These are phyloP conservation scores for Podospora australis DNA, from an alignment of 495 filamentous ascomycete genomes.

Conservation along the genomic window DNA sequence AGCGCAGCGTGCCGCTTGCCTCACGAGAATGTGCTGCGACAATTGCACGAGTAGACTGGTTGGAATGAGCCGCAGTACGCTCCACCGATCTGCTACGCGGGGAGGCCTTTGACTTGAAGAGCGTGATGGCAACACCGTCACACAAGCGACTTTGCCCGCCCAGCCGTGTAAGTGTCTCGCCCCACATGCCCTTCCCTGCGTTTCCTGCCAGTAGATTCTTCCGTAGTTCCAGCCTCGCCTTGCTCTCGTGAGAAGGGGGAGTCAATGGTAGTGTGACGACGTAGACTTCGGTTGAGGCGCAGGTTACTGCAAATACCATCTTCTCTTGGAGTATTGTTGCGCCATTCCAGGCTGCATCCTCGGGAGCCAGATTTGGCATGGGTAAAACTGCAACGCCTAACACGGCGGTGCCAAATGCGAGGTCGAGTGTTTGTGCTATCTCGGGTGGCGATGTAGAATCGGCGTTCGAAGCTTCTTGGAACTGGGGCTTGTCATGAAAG, in stretches of 20 bases:
- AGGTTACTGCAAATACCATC: slow-evolving; percentile 65
- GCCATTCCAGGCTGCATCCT: slow-evolving; percentile 49
- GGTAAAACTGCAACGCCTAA: slow-evolving; percentile 54
- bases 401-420: slow-evolving; percentile 57
- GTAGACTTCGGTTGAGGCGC: slow-evolving; percentile 60
- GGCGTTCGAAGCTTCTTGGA: slow-evolving; percentile 39
- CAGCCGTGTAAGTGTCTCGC: slow-evolving; percentile 54
- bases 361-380: slow-evolving; percentile 36
- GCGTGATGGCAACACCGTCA: slow-evolving; percentile 59
- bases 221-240: slow-evolving; percentile 42
- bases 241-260: slow-evolving; percentile 61
- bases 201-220: slow-evolving; percentile 35
- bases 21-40: slow-evolving; percentile 57
- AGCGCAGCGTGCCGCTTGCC: slow-evolving; percentile 49
- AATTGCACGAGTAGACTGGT: slow-evolving; percentile 29
- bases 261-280: slow-evolving; percentile 66
- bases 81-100: slow-evolving; percentile 34
- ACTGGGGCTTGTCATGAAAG: slow-evolving; percentile 42
- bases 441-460: slow-evolving; percentile 37
- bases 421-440: slow-evolving; percentile 61
- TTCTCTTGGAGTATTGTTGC: slow-evolving; percentile 54
- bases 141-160: slow-evolving; percentile 55
- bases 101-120: slow-evolving; percentile 39
- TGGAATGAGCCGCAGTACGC: slow-evolving; percentile 14
- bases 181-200: slow-evolving; percentile 52